Evolutionary conservation across 2,329 filamentous ascomycete species (phyloP), one percentile per base, ranked within the genome.

Genomic region (Ceratocystis alfenasii): DNA sequence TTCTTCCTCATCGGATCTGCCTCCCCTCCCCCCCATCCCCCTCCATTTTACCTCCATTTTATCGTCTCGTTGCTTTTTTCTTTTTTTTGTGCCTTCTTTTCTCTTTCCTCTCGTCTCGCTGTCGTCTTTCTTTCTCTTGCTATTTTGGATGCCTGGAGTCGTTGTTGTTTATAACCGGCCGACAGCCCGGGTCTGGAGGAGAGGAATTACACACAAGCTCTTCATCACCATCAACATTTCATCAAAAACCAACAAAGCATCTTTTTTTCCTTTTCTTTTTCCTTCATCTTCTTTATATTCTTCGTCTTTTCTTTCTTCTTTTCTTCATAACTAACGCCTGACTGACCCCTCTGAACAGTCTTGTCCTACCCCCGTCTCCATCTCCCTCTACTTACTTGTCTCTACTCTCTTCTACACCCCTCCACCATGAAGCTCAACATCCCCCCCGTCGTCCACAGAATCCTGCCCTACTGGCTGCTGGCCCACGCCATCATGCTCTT

Each of bases 401-500:
- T 30, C n/a, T 17, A 15, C 15, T 57, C 30, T 55, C 17, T n/a
- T 7, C 20, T 17, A 10, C 50, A 36, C 8, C 30, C 28, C 55
- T 41, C 46, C 28, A n/a, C 50, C 55, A 50, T 55, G 57, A 62
- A 61, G 15, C n/a, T 33, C 25, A 53, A 28, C n/a, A 20, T 20
- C 25, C 53, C 22, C 22, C 64, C 44, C 22, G 17, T 41, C 55
- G 25, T 53, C 12, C 30, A 44, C 50, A 62, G 33, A 62, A 57
- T 57, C 22, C 53, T 57, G 53, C 53, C 53, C 10, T 28, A 28
- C 53, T 57, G 53, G 53, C 10, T 57, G 22, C 25, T 57, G 53
- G 53, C 10, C 53, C 53, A 57, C 69, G 87, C 88, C 67, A 80
- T 96, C 72, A 78, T 94, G 71, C 88, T 87, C 70, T 76, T 87